phyloP scores from a whole-genome alignment of 2,329 filamentous ascomycete species.

The Exophiala phaeomuriformis region DNA sequence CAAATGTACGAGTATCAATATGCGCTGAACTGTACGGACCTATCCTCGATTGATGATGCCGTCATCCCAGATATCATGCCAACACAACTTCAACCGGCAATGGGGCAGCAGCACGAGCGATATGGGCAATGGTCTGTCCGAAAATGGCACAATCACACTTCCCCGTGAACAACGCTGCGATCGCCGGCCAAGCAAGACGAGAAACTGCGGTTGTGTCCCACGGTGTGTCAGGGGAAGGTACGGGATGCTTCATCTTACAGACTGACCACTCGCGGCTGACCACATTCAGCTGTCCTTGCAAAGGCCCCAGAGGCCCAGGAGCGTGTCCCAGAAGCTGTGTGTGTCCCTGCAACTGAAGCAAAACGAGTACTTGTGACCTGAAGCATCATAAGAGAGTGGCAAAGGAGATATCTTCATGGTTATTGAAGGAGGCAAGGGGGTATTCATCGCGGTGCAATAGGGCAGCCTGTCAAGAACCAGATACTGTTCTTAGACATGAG shows the following conservation, averaged over 20 bases:
- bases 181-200: constrained; percentile 8
- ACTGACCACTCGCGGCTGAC: neutral
- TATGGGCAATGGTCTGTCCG: neutral
- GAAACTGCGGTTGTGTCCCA: constrained; percentile 19
- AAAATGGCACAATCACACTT: neutral
- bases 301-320: constrained; percentile 11
- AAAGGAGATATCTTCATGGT: no score
- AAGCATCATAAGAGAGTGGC: no score
- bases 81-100: neutral
- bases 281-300: constrained; percentile 15
- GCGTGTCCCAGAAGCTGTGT: constrained; percentile 15
- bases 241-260: neutral
- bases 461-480: no score
- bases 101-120: neutral
- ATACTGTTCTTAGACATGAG: neutral
- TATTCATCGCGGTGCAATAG: no score
- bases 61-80: neutral
- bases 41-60: neutral
- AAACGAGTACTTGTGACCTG: no score
- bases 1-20: no score
- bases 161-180: neutral
- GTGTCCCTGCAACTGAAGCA: constrained; percentile 18
- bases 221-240: constrained; percentile 17
- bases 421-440: no score
- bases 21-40: no score